phyloP scores from a whole-genome alignment of 179 eudicot species.

The Silene vulgaris region DNA sequence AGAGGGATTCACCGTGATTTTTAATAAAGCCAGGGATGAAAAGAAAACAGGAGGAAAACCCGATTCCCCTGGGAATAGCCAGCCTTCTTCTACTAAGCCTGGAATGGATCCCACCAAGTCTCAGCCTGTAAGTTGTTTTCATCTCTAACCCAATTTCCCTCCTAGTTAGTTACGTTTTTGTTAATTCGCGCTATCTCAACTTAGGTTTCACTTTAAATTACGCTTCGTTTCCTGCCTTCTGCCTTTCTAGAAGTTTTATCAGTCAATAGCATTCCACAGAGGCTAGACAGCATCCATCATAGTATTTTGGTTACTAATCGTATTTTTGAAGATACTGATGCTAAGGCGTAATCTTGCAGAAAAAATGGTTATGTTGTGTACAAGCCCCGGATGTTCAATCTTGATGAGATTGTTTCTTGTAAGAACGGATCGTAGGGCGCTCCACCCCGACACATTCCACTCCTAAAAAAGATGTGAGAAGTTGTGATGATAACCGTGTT shows the following conservation, averaged over 20 bases:
- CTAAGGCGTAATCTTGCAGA: slow-evolving; percentile 42
- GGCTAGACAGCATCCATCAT: no score
- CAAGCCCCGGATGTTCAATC: slow-evolving; percentile 62
- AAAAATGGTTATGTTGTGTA: slow-evolving; percentile 77
- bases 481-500: slow-evolving; percentile 28
- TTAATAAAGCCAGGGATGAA: slow-evolving; percentile 89
- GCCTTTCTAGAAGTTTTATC: no score
- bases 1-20: slow-evolving; percentile 88
- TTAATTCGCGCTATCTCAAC: no score
- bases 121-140: slow-evolving; percentile 56
- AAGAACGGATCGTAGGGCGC: slow-evolving; percentile 28
- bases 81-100: slow-evolving; percentile 37
- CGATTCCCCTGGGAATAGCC: slow-evolving; percentile 59
- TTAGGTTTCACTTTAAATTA: no score
- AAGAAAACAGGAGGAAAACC: slow-evolving; percentile 71
- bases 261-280: no score
- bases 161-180: no score
- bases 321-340: neutral
- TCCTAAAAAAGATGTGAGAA: slow-evolving; percentile 27
- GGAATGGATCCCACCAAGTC: slow-evolving; percentile 53
- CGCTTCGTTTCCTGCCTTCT: no score
- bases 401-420: slow-evolving; percentile 32
- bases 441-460: slow-evolving; percentile 37
- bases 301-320: neutral
- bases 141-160: neutral